Evolutionary conservation across 139 green algal genomes (phyloP), one percentile per base, ranked within the genome.

Genomic region (Chlorella sorokiniana): DNA sequence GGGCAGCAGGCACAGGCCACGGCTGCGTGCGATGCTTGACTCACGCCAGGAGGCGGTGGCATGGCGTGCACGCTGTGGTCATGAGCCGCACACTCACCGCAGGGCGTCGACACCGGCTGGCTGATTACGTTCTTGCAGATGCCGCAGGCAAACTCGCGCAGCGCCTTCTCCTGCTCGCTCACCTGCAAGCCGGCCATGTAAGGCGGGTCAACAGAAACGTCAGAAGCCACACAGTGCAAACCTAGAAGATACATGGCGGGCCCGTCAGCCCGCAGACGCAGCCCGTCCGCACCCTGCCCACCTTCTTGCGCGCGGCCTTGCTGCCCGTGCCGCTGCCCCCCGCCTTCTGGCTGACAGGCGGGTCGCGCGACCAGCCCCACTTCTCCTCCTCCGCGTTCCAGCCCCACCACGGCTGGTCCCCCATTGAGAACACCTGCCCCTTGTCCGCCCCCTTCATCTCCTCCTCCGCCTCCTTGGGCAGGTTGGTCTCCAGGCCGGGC

Each of bases 141-240:
- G 38, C 74, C 79, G 86, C 94, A 98, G 64, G 33, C 75, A 54
- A 97, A 97, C 81, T 98, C 90, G 70, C 86, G 81, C 68, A 95
- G 87, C 52, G 91, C 89, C 45, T 88, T 89, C 86, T 97, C 90
- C 27, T 92, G 85, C 73, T 93, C 89, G n/a, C 48, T 84, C 41
- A 89, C 84, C 79, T 89, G 84, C 52, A 52, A 1, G 69, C 1
- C 2, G 14, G 3, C n/a, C n/a, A n/a, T n/a, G n/a, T n/a, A n/a
- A n/a, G n/a, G n/a, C n/a, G n/a, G n/a, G n/a, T n/a, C n/a, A n/a
- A n/a, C 48, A 59, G 48, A 56, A 11, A 56, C 48, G 48, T n/a
- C n/a, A n/a, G n/a, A n/a, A 56, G 48, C 14, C 48, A 56, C 11
- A 16, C 48, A 16, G 48, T 25, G 48, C 48, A 56, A 25, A 56